A percentile compares a stretch with the other conserved stretches of the same genome.
phyloP scores from a whole-genome alignment of 495 filamentous ascomycete species.

The Physcia stellaris region DNA sequence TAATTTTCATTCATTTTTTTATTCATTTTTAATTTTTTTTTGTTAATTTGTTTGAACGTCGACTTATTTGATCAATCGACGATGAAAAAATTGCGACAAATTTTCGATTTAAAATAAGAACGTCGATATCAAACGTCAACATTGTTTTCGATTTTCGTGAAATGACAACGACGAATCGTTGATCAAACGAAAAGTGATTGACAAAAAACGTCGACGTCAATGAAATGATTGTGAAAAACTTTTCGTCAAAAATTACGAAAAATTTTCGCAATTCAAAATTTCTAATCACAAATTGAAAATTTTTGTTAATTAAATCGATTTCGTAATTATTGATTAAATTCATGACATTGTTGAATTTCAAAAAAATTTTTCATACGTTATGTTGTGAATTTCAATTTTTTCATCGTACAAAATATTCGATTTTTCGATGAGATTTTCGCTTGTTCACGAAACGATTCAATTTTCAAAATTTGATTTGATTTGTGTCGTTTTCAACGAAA shows the following conservation, averaged over 20 bases:
- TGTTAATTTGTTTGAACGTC: neutral
- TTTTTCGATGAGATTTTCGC: neutral
- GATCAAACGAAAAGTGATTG: too few relatives aligned
- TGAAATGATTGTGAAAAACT: too few relatives aligned
- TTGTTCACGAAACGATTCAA: neutral
- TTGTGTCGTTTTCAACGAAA: too few relatives aligned
- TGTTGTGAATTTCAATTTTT: neutral
- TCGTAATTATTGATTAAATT: slow-evolving; percentile 3
- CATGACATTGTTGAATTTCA: slow-evolving; percentile 1
- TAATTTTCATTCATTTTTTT: slow-evolving; percentile 1
- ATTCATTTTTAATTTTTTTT: slow-evolving; percentile 3
- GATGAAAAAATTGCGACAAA: neutral
- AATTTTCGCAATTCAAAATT: too few relatives aligned
- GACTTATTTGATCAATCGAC: neutral
- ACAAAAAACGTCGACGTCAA: too few relatives aligned
- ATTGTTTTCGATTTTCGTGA: too few relatives aligned
- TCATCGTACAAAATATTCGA: neutral
- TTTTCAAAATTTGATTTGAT: neutral
- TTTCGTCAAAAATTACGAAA: too few relatives aligned
- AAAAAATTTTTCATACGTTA: neutral
- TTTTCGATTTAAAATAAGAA: neutral
- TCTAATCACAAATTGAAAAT: neutral
- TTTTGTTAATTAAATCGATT: neutral
- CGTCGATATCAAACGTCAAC: neutral
- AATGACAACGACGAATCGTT: too few relatives aligned